Evolutionary conservation across 2,329 filamentous ascomycete genomes (phyloP), one percentile per base, ranked within the genome.

Genomic region (Fusarium sp.): DNA sequence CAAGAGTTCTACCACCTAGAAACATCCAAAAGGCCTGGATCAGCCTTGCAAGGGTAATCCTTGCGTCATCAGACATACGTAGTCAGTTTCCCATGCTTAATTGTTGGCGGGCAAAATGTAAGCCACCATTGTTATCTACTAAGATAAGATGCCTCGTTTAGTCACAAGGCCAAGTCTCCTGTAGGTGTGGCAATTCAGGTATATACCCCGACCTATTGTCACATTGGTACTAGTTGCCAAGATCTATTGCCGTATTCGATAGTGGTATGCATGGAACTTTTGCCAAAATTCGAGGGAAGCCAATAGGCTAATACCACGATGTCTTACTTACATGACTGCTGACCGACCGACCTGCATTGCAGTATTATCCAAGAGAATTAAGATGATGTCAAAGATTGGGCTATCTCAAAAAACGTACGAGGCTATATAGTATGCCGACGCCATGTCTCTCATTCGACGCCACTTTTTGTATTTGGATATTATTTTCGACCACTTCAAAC

Each of bases 271-370:
- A 13, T 28, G 14, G n/a, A 10, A 13, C 6, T 15, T 10, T 20
- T 5, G 22, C 49, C 20, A 22, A 38, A 15, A 18, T 36, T 15
- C 0, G 3, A 22, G 17, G 2, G 26, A 63, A 7, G 14, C 60
- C 60, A 63, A 63, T 64, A 10, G 58, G 43, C 38, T 33, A 50
- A 22, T 18, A 63, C 43, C 59, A 63, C 60, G 60, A 63, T 26
- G 63, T 57, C 50, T 58, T 28, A 45, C 60, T 9, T 39, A 42
- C 58, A 50, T 56, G 18, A 39, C 17, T 24, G 26, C 31, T 20
- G 8, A 20, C 38, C 5, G 10, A 22, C 60, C 5, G 10, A 20
- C 60, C n/a, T 63, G 43, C 38, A 49, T 63, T 39, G 10, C 14
- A 17, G 5, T 58, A 43, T 45, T 50, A 58, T 6, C 11, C 13